Base-by-base conservation (phyloP, 495 filamentous ascomycete genomes). In the Annulohypoxylon maeteangense region DNA sequence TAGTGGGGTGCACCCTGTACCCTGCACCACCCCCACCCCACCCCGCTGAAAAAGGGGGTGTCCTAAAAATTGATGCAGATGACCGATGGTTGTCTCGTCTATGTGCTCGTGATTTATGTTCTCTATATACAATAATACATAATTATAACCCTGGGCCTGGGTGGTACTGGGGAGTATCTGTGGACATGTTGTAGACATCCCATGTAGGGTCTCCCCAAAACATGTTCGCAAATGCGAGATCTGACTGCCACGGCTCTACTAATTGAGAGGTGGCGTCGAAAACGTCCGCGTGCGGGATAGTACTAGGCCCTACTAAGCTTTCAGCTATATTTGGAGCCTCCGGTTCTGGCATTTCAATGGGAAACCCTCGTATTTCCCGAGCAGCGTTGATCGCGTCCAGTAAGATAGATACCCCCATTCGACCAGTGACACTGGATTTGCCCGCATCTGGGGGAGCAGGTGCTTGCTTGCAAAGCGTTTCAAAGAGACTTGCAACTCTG, bases 401-500 rank as follows among this genome's bases (percentile, higher is more conserved):
- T 45, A 75, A 63, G 8, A 75, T 72, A 12, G 68, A 68, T 12
- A 62, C 72, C 6, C 68, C 72, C 72, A 75, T 72, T 10, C 72
- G 51, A 36, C 67, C 72, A 3, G 59, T 25, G 1, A 65, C 23
- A 23, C 16, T 44, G 3, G 64, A 5, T 40, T 56, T 68, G 1
- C 20, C 20, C 1, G 51, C 22, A 50, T 70, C 70, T 18, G 57
- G 10, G 32, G 65, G 50, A 6, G 60, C 48, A 11, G 71, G 71
- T 12, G 56, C 62, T 23, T 67, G 71, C 22, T 74, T 67, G 38
- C 75, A 76, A 6, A 78, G 63, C 1, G 68, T 65, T 64, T 78
- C 74, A 29, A 78, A 74, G 8, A 68, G 48, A 22, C 25, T 67
- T 7, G 75, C 67, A 12, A 51, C 74, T 12, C 74, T 61, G 0